phyloP scores from a whole-genome alignment of 2,329 filamentous ascomycete species.

The Aspergillus versicolor region DNA sequence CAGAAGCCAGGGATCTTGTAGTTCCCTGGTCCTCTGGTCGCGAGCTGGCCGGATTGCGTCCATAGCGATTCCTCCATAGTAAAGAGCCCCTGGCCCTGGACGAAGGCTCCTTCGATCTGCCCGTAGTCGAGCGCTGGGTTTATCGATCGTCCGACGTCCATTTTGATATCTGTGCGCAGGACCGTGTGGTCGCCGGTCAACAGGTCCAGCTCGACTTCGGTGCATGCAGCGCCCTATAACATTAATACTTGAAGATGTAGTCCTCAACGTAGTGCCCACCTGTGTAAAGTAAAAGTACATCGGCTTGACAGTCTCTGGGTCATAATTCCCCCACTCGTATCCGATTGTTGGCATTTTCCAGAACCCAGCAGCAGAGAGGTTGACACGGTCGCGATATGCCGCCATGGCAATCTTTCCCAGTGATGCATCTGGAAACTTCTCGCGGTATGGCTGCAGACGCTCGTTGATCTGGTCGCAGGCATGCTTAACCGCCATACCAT shows the following conservation, averaged over 20 bases:
- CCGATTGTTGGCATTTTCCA: conserved; percentile 98
- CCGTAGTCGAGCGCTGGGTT: conserved; percentile 76
- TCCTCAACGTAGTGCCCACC: no score
- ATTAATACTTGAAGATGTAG: no score
- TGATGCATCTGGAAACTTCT: conserved; percentile 71
- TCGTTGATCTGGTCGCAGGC: conserved; percentile 89
- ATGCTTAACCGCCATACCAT: conserved; percentile 92
- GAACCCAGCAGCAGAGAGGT: conserved; percentile 96
- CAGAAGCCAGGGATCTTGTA: conserved; percentile 69
- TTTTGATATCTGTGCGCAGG: conserved; percentile 88
- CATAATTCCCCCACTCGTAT: conserved; percentile 71
- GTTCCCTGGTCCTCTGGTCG: conserved; percentile 63
- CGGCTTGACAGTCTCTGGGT: conserved; percentile 65
- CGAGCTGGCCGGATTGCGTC: conserved; percentile 63
- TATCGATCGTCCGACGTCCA: conserved; percentile 73
- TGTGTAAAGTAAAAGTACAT: conserved; percentile 99
- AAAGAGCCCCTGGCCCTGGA: conserved; percentile 78
- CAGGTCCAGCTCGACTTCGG: conserved; percentile 91
- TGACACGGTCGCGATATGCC: conserved; percentile 94
- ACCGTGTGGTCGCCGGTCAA: conserved; percentile 94
- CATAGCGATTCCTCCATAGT: conserved; percentile 73
- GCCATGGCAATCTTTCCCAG: conserved; percentile 90
- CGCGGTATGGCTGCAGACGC: conserved; percentile 78
- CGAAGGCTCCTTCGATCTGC: conserved; percentile 78
- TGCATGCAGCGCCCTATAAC: conserved; percentile 70